These are phyloP conservation scores for Rhodotorula toruloides DNA, from an alignment of 768 basidiomycete species.

Conservation along the genomic window DNA sequence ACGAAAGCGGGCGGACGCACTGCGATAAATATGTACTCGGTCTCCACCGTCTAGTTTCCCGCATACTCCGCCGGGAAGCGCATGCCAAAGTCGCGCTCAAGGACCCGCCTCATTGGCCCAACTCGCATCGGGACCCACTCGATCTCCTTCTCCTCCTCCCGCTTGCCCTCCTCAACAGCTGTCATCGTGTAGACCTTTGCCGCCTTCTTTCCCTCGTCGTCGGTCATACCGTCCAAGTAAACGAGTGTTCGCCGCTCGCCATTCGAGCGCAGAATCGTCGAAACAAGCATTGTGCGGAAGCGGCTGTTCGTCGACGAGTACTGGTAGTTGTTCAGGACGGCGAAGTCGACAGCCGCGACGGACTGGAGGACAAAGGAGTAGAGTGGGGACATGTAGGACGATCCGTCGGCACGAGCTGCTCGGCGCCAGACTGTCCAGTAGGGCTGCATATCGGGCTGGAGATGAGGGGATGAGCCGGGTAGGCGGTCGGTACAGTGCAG, in stretches of 20 bases:
- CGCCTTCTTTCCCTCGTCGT: constrained; percentile 1
- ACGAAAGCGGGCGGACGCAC: background rate
- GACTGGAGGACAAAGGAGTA: constrained; percentile 25
- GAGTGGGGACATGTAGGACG: constrained; percentile 4
- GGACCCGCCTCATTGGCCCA: background rate
- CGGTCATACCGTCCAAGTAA: constrained; percentile 3
- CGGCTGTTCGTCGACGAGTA: background rate
- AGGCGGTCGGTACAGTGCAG: background rate
- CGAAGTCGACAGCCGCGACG: constrained; percentile 9
- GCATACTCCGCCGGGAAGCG: constrained; percentile 7
- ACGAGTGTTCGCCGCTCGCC: constrained; percentile 22
- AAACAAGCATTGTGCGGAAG: constrained; percentile 16
- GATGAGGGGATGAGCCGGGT: background rate
- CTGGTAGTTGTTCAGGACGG: constrained; percentile 23
- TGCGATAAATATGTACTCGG: background rate
- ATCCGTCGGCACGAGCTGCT: background rate
- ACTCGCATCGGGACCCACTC: constrained; percentile 17
- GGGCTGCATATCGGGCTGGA: constrained; percentile 14
- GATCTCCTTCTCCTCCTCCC: constrained; percentile 9
- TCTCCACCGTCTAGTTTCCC: constrained; percentile 8
- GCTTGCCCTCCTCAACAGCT: background rate
- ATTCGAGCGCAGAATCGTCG: background rate
- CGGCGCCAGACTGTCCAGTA: constrained; percentile 16
- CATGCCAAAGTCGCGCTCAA: constrained; percentile 24
- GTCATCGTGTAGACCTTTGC: constrained; percentile 15